A percentile compares a stretch with the other conserved stretches of the same genome.
These are phyloP conservation scores for Plasmodium berghei DNA, from an alignment of 169 alveolate genomes.

Conservation along the genomic window DNA sequence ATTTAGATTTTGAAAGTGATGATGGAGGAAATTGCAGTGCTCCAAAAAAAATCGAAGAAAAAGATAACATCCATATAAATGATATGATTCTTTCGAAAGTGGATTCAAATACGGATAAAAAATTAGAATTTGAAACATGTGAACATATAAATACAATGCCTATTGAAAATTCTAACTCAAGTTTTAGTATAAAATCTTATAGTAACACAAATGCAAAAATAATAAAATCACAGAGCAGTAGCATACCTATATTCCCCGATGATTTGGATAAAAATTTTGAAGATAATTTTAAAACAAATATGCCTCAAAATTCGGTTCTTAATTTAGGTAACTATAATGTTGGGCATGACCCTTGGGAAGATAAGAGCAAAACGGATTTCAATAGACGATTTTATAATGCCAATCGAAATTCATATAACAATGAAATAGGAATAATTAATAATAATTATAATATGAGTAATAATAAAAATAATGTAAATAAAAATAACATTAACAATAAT, in stretches of 20 bases:
- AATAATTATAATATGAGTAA: too few species aligned
- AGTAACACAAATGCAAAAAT: background rate
- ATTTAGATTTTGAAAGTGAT: slow-evolving; percentile 2
- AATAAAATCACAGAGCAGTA: background rate
- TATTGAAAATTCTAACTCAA: too few species aligned
- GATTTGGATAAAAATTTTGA: slow-evolving; percentile 49
- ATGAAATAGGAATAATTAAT: background rate
- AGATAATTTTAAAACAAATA: background rate
- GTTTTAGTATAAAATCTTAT: too few species aligned
- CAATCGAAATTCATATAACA: background rate
- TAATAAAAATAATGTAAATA: too few species aligned
- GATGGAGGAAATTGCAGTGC: slow-evolving; percentile 10
- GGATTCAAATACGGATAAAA: background rate
- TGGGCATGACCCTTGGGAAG: background rate
- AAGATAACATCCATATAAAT: too few species aligned
- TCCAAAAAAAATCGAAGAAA: background rate
- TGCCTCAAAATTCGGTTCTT: background rate
- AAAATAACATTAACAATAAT: too few species aligned
- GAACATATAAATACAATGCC: too few species aligned
- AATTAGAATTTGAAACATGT: background rate
- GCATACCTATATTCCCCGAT: slow-evolving; percentile 69
- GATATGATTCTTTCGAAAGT: too few species aligned
- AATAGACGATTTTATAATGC: too few species aligned
- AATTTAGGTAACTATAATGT: background rate
- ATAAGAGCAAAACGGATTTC: too few species aligned